Evolutionary conservation across 129 eudicot species (phyloP).

Genomic region (Arctium lappa): DNA sequence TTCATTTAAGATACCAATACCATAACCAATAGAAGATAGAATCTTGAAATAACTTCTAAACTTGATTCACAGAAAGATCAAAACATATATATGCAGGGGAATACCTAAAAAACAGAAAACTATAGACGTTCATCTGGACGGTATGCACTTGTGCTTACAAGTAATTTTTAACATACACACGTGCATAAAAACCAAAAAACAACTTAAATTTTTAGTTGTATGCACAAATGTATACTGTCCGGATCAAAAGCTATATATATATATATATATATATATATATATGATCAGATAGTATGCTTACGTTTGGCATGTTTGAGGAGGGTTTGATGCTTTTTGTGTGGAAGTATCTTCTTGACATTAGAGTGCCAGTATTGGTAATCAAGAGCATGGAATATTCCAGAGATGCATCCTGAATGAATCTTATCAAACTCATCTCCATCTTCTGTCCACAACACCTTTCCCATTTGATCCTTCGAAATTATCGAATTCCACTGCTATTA

Average conservation of each 20-base stretch:
- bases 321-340: constrained; percentile 29
- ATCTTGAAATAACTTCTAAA: background rate
- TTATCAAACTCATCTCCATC: constrained; percentile 35
- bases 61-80: background rate
- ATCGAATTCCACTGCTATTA: background rate
- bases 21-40: background rate
- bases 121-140: too few species aligned
- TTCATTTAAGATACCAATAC: background rate
- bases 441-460: constrained; percentile 38
- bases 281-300: constrained; percentile 8
- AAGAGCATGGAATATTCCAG: constrained; percentile 55
- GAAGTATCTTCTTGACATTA: constrained; percentile 55
- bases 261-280: too few species aligned
- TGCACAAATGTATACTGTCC: too few species aligned
- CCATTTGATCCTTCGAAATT: constrained; percentile 32
- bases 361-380: constrained; percentile 65
- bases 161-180: too few species aligned
- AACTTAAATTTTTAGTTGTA: too few species aligned
- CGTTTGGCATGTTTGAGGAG: constrained; percentile 24
- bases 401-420: constrained; percentile 52
- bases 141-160: too few species aligned
- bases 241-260: background rate
- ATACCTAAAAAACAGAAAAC: too few species aligned
- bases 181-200: too few species aligned
- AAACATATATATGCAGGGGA: background rate